phyloP scores from a whole-genome alignment of 164 flowering plant species.

The Sextonia rubra region DNA sequence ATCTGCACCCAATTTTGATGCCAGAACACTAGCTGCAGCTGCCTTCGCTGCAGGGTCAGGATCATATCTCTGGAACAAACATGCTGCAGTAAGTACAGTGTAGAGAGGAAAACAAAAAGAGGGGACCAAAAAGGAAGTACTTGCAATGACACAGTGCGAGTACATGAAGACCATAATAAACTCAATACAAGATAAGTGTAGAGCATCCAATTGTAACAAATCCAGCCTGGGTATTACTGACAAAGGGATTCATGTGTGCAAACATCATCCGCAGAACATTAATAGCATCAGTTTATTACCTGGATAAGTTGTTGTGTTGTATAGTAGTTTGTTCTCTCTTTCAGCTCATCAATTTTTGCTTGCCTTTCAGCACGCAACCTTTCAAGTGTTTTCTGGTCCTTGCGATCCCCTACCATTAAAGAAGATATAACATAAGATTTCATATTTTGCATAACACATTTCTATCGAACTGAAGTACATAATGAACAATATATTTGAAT shows the following conservation, averaged over 20 bases:
- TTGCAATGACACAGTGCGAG: not conserved
- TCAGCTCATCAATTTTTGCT: slow-evolving; percentile 84
- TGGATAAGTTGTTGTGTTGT: slow-evolving; percentile 91
- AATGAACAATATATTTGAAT: no score
- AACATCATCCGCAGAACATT: not conserved
- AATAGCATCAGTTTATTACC: slow-evolving; percentile 32
- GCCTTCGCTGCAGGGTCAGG: slow-evolving; percentile 97
- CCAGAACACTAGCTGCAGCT: slow-evolving; percentile 90
- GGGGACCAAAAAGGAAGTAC: not conserved
- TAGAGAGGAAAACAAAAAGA: not conserved
- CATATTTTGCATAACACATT: not conserved
- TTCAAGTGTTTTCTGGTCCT: slow-evolving; percentile 80
- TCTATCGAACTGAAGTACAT: no score
- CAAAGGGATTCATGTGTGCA: not conserved
- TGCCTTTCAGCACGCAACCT: slow-evolving; percentile 80
- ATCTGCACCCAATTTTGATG: slow-evolving; percentile 88
- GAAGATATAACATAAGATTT: not conserved
- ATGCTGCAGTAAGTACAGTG: not conserved
- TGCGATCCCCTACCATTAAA: slow-evolving; percentile 55
- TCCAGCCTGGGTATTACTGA: not conserved
- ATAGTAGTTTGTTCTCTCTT: slow-evolving; percentile 87
- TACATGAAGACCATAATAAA: not conserved
- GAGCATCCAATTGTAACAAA: not conserved
- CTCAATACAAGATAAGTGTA: not conserved
- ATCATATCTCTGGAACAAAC: slow-evolving; percentile 66